Evolutionary conservation across 2,329 filamentous ascomycete genomes (phyloP).

Genomic region (Elsinoe perseae): DNA sequence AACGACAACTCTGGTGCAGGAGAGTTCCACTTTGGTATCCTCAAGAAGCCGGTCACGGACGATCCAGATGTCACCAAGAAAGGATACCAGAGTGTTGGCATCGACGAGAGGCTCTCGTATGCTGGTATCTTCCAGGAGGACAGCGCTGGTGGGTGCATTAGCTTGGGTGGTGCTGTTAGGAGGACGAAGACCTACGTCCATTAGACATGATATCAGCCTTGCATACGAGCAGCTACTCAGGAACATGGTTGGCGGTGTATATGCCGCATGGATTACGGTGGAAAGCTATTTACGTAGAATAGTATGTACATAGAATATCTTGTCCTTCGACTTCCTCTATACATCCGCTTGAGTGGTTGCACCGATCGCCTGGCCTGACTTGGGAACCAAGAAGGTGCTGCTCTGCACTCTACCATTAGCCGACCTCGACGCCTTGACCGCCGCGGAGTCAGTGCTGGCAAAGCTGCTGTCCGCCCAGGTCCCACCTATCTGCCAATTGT

Average conservation of each 20-base stretch:
- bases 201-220: background rate
- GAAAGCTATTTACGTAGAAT: background rate
- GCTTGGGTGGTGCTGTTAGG: background rate
- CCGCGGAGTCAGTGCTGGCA: constrained; percentile 31
- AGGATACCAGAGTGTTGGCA: constrained; percentile 42
- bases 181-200: background rate
- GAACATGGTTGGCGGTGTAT: too few relatives aligned
- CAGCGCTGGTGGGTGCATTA: background rate
- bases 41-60: constrained; percentile 52
- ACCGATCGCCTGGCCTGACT: constrained; percentile 32
- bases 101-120: constrained; percentile 48
- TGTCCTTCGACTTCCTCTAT: background rate
- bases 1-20: constrained; percentile 52
- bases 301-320: constrained; percentile 12
- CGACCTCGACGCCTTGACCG: constrained; percentile 34
- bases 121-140: constrained; percentile 48
- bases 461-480: constrained; percentile 37
- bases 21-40: constrained; percentile 54
- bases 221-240: too few relatives aligned
- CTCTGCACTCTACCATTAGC: constrained; percentile 35
- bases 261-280: background rate
- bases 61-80: constrained; percentile 39
- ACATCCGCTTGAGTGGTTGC: constrained; percentile 30
- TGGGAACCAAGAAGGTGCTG: constrained; percentile 39
- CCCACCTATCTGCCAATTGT: constrained; percentile 39